Evolutionary conservation across 2,329 filamentous ascomycete genomes (phyloP).

Genomic region (Xylaria arbuscula): DNA sequence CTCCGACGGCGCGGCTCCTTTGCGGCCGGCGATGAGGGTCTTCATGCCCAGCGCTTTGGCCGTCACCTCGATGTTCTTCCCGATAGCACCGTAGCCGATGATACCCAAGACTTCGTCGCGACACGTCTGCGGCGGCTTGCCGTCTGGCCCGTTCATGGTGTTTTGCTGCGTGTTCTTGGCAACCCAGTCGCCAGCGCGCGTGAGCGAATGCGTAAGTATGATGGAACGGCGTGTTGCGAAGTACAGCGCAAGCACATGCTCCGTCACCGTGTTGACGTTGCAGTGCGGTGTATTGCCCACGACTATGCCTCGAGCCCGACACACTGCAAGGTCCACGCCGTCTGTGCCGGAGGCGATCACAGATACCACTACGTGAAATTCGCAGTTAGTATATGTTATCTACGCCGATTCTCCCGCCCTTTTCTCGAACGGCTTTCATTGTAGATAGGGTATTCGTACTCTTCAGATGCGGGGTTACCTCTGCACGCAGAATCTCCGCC

Average conservation of each 20-base stretch:
- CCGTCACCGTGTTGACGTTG: constrained; percentile 52
- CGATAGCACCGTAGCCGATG: constrained; percentile 50
- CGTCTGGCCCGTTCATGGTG: constrained; percentile 43
- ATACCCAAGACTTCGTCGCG: constrained; percentile 47
- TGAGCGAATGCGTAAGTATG: constrained; percentile 47
- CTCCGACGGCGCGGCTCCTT: constrained; percentile 39
- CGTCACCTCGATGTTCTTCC: constrained; percentile 41
- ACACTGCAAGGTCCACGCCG: constrained; percentile 52
- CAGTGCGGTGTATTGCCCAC: constrained; percentile 54
- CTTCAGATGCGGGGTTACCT: constrained; percentile 48
- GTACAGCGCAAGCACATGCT: constrained; percentile 63
- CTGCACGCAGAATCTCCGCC: constrained; percentile 43
- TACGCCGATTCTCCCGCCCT: neutral
- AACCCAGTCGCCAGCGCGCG: constrained; percentile 46
- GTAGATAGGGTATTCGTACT: constrained; percentile 19
- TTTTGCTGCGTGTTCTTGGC: constrained; percentile 43
- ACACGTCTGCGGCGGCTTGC: constrained; percentile 44
- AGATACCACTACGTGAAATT: constrained; percentile 44
- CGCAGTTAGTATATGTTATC: neutral
- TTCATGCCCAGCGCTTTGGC: constrained; percentile 46
- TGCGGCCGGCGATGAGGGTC: constrained; percentile 45
- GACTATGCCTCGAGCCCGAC: constrained; percentile 48
- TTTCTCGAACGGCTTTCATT: neutral
- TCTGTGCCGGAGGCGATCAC: constrained; percentile 54
- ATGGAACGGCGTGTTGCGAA: constrained; percentile 53